Base-by-base conservation (phyloP, 371 early-diverging fungal species). In the Mortierella sp. region DNA sequence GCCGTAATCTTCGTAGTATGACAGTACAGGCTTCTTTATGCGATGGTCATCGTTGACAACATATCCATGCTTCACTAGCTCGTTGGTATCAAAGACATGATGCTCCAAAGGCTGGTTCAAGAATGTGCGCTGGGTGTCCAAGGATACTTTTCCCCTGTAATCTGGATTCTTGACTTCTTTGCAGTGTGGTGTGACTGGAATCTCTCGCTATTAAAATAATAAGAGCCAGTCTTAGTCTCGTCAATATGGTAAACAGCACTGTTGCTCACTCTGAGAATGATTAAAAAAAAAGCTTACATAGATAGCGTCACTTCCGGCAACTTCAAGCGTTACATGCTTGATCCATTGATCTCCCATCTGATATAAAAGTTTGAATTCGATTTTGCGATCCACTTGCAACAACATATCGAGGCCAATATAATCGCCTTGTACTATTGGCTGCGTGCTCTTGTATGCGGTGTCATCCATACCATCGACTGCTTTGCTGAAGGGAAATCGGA, bases 371-470 rank as follows among this genome's bases (percentile, higher is more conserved):
- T 65, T 61, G 64, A 53, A 80, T 53, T 80, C 80, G 22, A 80
- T 63, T 40, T 70, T 73, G 43, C 75, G 74, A 23, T 74, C 63
- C 1, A 90, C 87, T 13, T 85, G 83, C 64, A 89, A 79, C 35
- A 91, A 49, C 71, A 91, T 70, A 75, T 91, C 91, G 29, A 91
- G 65, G 10, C 91, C 90, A 73, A 91, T 87, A 64, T 87, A 91
- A 55, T 91, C 91, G 8, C 88, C 89, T 31, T 69, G 68, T 1
- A 49, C 72, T 32, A 68, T 83, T 1, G 70, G 69, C 56, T 63
- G 54, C 3, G 61, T 69, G 40, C 61, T 71, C 67, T 76, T 68
- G 54, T 72, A 69, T 5, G 75, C 70, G 6, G 70, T 82, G 57
- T 76, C 64, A 17, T 81, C 75, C 55, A 76, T 57, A 2, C 82